Evolutionary conservation across 2,329 filamentous ascomycete species (phyloP).

Genomic region (Spiromastix sp.): DNA sequence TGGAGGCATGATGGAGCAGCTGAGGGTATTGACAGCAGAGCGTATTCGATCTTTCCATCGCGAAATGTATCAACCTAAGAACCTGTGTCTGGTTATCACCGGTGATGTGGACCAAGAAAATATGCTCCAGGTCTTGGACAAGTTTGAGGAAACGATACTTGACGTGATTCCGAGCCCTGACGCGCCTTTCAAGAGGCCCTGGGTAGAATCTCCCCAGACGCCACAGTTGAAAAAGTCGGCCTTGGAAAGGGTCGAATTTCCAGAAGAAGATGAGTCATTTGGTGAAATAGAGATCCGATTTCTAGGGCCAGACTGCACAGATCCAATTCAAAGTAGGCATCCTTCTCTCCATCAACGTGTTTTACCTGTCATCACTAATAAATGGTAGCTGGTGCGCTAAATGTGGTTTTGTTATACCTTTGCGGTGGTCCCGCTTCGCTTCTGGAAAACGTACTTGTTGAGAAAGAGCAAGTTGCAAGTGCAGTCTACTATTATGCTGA

Average conservation of each 20-base stretch:
- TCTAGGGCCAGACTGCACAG: constrained; percentile 72
- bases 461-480: constrained; percentile 85
- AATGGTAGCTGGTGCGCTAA: constrained; percentile 56
- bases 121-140: constrained; percentile 69
- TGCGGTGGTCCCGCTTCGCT: constrained; percentile 88
- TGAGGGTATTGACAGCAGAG: constrained; percentile 75
- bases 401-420: constrained; percentile 73
- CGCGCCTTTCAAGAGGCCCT: constrained; percentile 72
- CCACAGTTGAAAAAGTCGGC: constrained; percentile 61
- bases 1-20: constrained; percentile 89
- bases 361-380: constrained; percentile 8
- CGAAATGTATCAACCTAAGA: constrained; percentile 97
- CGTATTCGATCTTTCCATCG: constrained; percentile 90
- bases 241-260: constrained; percentile 76
- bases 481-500: constrained; percentile 73
- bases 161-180: constrained; percentile 67
- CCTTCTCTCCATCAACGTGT: neutral
- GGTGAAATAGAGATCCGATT: constrained; percentile 82
- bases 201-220: constrained; percentile 78
- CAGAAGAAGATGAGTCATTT: constrained; percentile 89
- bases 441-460: constrained; percentile 83
- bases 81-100: constrained; percentile 82
- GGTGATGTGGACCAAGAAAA: constrained; percentile 79
- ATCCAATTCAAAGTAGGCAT: constrained; percentile 47
- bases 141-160: constrained; percentile 79